Percentiles rank a stretch among this genome's conserved stretches.
phyloP scores from a whole-genome alignment of 2,329 filamentous ascomycete genomes.

The Achaetomium macrosporum region DNA sequence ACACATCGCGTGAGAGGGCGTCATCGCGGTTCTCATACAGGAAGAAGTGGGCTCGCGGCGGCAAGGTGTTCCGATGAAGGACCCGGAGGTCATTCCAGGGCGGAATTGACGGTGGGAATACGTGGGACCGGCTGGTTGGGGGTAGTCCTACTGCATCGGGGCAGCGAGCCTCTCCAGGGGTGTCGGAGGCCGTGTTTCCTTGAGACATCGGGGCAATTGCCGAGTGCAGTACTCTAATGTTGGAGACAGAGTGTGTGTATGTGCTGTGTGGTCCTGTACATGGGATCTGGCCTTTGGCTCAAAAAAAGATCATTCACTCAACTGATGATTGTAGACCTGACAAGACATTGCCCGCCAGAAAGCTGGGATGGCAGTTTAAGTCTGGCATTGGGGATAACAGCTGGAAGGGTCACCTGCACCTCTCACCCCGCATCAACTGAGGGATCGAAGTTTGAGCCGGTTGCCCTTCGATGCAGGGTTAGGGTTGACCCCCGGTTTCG shows the following conservation, averaged over 20 bases:
- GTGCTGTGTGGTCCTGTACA: too few species aligned
- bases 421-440: not conserved
- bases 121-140: not conserved
- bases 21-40: constrained; percentile 42
- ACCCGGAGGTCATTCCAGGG: constrained; percentile 57
- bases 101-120: constrained; percentile 28
- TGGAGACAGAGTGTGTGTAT: not conserved
- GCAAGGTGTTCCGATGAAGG: constrained; percentile 51
- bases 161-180: not conserved
- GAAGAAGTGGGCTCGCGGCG: constrained; percentile 51
- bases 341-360: too few species aligned
- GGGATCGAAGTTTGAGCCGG: not conserved
- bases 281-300: not conserved
- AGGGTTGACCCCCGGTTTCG: not conserved
- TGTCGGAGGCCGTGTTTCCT: constrained; percentile 9
- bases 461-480: not conserved
- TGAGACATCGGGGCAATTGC: constrained; percentile 7
- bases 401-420: not conserved
- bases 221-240: not conserved
- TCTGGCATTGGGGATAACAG: too few species aligned
- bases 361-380: too few species aligned
- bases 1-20: constrained; percentile 39
- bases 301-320: not conserved
- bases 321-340: too few species aligned
- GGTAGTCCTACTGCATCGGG: not conserved